Evolutionary conservation across 352 stramenopile genomes (phyloP).

Genomic region (Pythium pyrilobum): DNA sequence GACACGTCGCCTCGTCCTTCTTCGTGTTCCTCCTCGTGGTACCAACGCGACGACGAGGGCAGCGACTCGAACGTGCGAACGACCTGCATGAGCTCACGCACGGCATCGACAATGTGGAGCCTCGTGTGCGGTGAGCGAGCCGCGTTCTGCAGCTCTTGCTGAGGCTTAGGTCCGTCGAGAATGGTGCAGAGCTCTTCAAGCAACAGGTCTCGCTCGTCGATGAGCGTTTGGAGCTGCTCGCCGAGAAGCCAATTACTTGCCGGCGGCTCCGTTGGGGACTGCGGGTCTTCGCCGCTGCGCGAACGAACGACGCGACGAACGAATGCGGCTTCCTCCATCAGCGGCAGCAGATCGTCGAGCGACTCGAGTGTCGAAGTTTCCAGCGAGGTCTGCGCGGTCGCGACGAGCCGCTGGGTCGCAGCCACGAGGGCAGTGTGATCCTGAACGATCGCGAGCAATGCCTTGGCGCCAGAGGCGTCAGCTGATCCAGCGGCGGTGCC

Average conservation of each 20-base stretch:
- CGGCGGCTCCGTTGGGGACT: background rate
- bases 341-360: background rate
- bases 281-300: background rate
- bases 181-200: background rate
- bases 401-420: background rate
- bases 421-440: background rate
- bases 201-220: conserved; percentile 7
- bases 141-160: background rate
- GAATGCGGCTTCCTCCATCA: conserved; percentile 2
- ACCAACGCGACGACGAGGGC: background rate
- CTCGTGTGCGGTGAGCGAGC: background rate
- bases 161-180: conserved; percentile 2
- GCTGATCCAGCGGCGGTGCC: background rate
- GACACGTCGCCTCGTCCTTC: background rate
- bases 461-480: background rate
- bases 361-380: background rate
- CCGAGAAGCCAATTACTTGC: background rate
- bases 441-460: background rate
- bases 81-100: conserved; percentile 13
- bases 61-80: conserved; percentile 15
- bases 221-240: background rate
- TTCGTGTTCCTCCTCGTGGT: background rate
- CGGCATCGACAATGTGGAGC: conserved; percentile 8
- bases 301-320: background rate
- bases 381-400: background rate